These are phyloP conservation scores for Eutrema salsugineum DNA, from an alignment of 441 rosid species.

Conservation along the genomic window DNA sequence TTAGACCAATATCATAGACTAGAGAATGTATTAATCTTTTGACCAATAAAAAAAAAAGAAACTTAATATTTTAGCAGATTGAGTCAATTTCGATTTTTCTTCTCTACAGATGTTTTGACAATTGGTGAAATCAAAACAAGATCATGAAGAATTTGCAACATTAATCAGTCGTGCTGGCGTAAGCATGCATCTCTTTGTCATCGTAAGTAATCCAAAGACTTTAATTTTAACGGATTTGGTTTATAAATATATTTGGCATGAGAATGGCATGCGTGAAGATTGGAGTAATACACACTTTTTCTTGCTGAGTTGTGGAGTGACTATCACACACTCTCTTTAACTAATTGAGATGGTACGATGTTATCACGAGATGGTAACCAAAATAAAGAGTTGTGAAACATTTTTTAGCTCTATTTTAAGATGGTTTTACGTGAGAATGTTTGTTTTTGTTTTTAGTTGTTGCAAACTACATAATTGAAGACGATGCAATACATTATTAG, in stretches of 20 bases:
- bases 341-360: background rate
- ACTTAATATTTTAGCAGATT: background rate
- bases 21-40: no score
- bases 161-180: constrained; percentile 30
- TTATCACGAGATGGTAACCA: background rate
- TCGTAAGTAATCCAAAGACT: background rate
- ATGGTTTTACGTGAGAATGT: background rate
- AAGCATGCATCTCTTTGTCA: constrained; percentile 32
- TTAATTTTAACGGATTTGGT: no score
- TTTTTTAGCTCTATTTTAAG: background rate
- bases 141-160: background rate
- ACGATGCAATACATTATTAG: background rate
- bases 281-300: background rate
- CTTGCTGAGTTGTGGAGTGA: background rate
- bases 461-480: background rate
- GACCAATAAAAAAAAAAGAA: no score
- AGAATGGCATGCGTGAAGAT: background rate
- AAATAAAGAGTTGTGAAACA: background rate
- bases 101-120: background rate
- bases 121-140: background rate
- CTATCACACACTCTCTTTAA: background rate
- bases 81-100: background rate
- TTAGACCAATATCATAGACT: background rate
- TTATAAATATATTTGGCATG: no score
- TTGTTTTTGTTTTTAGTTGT: background rate